phyloP scores from a whole-genome alignment of 2,329 filamentous ascomycete genomes.

The Aureobasidium sp. region DNA sequence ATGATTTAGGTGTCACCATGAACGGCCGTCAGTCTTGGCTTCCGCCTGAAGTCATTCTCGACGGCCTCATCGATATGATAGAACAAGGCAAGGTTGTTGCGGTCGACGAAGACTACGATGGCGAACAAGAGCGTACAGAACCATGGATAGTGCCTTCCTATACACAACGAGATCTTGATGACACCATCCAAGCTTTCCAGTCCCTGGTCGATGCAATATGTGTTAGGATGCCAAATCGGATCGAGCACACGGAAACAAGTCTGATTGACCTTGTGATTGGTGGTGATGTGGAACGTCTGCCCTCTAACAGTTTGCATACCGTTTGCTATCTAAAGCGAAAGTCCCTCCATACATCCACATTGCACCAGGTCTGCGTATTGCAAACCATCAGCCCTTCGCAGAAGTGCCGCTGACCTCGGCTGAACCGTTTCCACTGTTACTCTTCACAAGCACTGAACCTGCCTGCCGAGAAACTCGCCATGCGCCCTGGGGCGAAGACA shows the following conservation, averaged over 20 bases:
- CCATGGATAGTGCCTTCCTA: neutral
- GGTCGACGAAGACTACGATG: neutral
- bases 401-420: neutral
- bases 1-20: too few species aligned
- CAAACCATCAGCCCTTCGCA: neutral
- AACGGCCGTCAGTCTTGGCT: too few species aligned
- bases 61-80: neutral
- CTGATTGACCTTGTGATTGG: neutral
- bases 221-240: neutral
- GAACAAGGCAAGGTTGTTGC: neutral
- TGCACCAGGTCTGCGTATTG: neutral
- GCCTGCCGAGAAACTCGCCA: neutral
- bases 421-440: neutral
- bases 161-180: neutral
- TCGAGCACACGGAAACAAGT: neutral
- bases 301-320: neutral
- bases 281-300: neutral
- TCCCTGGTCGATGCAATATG: neutral
- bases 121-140: neutral
- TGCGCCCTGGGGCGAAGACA: neutral
- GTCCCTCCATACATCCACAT: neutral
- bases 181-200: neutral
- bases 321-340: neutral
- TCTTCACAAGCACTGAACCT: neutral
- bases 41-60: too few species aligned